Conservation (phyloP, 345 rosid genomes). For the Abelmoschus esculentus region DNA sequence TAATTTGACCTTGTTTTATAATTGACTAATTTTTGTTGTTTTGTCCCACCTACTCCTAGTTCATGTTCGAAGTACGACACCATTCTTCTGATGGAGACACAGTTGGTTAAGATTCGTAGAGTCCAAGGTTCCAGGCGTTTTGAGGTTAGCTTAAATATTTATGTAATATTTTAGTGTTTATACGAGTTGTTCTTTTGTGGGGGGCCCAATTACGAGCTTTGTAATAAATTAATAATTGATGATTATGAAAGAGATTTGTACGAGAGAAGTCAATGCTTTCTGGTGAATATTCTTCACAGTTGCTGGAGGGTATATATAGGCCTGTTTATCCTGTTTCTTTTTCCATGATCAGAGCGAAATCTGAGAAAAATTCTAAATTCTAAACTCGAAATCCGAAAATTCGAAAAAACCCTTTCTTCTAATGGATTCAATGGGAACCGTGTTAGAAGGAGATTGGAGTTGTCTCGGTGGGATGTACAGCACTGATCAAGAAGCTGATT, state of each 20-base stretch:
- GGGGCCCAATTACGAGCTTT: slow-evolving; percentile 12
- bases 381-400: neutral
- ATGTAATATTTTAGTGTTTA: slow-evolving; percentile 6
- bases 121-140: slow-evolving; percentile 8
- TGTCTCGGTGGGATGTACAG: slow-evolving; percentile 42
- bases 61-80: slow-evolving; percentile 1
- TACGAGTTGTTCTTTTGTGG: slow-evolving; percentile 32
- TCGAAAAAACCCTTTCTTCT: neutral
- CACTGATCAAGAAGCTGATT: slow-evolving; percentile 54
- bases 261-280: slow-evolving; percentile 16
- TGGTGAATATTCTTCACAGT: slow-evolving; percentile 16
- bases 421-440: slow-evolving; percentile 43
- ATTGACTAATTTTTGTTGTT: slow-evolving; percentile 3
- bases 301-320: slow-evolving; percentile 24
- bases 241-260: slow-evolving; percentile 18
- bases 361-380: neutral
- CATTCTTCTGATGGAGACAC: slow-evolving; percentile 3
- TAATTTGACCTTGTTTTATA: neutral
- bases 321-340: slow-evolving; percentile 8
- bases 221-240: slow-evolving; percentile 29
- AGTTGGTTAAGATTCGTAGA: neutral
- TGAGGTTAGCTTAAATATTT: neutral
- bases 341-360: slow-evolving; percentile 12
- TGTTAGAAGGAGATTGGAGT: slow-evolving; percentile 53
- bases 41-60: slow-evolving; percentile 7